These are phyloP conservation scores for Eruca vesicaria DNA, from an alignment of 441 rosid genomes.

Conservation along the genomic window DNA sequence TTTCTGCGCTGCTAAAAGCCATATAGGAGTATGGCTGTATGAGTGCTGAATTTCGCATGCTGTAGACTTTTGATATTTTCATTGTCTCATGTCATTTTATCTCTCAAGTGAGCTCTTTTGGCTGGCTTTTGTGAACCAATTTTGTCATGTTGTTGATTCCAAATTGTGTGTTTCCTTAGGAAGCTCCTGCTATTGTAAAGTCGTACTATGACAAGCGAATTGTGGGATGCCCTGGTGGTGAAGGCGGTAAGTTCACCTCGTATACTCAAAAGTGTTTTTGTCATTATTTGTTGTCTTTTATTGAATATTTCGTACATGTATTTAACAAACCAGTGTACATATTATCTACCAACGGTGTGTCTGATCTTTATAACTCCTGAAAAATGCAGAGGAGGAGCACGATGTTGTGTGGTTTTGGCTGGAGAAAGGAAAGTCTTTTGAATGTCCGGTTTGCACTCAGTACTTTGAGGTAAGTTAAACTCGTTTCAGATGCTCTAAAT, in stretches of 20 bases:
- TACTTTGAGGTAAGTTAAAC: conserved; percentile 70
- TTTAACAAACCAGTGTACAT: neutral
- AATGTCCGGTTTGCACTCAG: conserved; percentile 92
- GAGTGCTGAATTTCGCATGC: neutral
- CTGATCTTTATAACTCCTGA: neutral
- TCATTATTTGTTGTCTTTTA: neutral
- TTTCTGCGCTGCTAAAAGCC: neutral
- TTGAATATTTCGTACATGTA: neutral
- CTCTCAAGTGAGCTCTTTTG: neutral
- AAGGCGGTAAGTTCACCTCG: conserved; percentile 36
- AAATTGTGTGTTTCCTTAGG: conserved; percentile 27
- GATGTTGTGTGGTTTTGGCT: conserved; percentile 99
- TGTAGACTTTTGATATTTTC: neutral
- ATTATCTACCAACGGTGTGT: neutral
- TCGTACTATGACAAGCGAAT: conserved; percentile 52
- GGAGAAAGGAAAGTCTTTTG: conserved; percentile 84
- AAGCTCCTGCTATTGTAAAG: conserved; percentile 49
- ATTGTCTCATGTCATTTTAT: neutral
- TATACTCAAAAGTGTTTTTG: neutral
- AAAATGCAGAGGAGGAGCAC: conserved; percentile 83
- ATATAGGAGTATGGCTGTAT: neutral
- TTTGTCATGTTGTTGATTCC: neutral
- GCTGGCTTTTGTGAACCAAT: neutral
- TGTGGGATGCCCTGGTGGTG: conserved; percentile 58
- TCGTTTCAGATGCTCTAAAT: neutral